Conservation (phyloP, 2,329 filamentous ascomycete genomes). For the Scedosporium dehoogii region DNA sequence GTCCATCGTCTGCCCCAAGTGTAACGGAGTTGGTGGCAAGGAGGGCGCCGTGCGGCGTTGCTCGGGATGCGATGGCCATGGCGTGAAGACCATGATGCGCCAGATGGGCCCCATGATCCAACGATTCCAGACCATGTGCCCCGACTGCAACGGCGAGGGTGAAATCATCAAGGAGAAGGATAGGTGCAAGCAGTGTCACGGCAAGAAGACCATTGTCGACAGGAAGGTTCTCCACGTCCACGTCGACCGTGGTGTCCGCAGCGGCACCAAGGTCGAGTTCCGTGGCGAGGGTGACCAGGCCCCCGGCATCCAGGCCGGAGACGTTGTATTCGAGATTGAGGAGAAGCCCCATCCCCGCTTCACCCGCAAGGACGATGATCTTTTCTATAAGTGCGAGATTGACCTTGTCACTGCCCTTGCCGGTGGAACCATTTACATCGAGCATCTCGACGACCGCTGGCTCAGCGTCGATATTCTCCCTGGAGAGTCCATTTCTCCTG, state of each 20-base stretch:
- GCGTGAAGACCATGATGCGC: slow-evolving; percentile 99
- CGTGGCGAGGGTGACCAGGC: slow-evolving; percentile 93
- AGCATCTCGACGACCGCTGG: slow-evolving; percentile 97
- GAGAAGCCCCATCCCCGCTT: slow-evolving; percentile 97
- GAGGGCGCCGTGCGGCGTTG: slow-evolving; percentile 96
- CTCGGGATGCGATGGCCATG: slow-evolving; percentile 78
- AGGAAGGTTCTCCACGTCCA: slow-evolving; percentile 97
- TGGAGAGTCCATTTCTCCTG: slow-evolving; percentile 87
- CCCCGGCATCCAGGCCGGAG: slow-evolving; percentile 84
- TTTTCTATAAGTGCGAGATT: slow-evolving; percentile 91
- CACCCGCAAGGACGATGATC: slow-evolving; percentile 90
- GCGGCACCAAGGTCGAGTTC: slow-evolving; percentile 94
- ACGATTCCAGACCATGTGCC: slow-evolving; percentile 98
- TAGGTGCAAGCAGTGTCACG: slow-evolving; percentile 89
- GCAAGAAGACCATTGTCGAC: slow-evolving; percentile 97
- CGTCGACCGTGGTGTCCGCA: slow-evolving; percentile 88
- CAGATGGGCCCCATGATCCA: slow-evolving; percentile 99
- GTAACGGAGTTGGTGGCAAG: slow-evolving; percentile 89
- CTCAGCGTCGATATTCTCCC: slow-evolving; percentile 85
- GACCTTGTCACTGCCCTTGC: slow-evolving; percentile 91
- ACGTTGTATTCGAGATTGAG: slow-evolving; percentile 97
- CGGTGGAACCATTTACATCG: slow-evolving; percentile 81
- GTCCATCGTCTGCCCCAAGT: slow-evolving; percentile 92
- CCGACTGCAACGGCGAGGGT: slow-evolving; percentile 94
- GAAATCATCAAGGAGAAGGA: slow-evolving; percentile 97